Conservation (phyloP, 2,329 filamentous ascomycete species). For the Gyromitra esculenta region DNA sequence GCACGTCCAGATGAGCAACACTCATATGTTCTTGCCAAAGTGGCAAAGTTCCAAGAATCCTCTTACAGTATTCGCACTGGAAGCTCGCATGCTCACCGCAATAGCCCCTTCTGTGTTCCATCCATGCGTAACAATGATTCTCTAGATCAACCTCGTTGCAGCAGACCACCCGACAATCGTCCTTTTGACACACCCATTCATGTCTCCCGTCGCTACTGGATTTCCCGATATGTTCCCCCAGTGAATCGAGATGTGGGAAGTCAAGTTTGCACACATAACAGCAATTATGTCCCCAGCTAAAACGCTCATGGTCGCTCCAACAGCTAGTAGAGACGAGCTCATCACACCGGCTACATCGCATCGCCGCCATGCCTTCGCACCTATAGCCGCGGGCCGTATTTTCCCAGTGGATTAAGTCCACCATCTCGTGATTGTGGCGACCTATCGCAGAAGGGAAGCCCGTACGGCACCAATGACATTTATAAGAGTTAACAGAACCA, state of each 20-base stretch:
- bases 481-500: not conserved
- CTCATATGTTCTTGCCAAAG: conserved; percentile 21
- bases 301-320: conserved; percentile 12
- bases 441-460: conserved; percentile 12
- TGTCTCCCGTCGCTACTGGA: conserved; percentile 5
- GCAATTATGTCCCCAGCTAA: conserved; percentile 4
- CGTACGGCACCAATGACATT: conserved; percentile 14
- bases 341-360: conserved; percentile 19
- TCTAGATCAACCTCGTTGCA: not conserved
- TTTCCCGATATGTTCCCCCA: conserved; percentile 7
- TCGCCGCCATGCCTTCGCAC: not conserved
- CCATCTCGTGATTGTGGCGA: conserved; percentile 12
- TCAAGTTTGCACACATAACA: conserved; percentile 24
- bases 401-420: conserved; percentile 16
- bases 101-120: not conserved
- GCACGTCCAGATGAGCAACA: not conserved
- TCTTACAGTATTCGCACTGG: conserved; percentile 25
- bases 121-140: conserved; percentile 24
- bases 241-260: not conserved
- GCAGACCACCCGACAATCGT: conserved; percentile 13
- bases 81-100: conserved; percentile 24
- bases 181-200: conserved; percentile 11
- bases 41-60: conserved; percentile 22
- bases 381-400: conserved; percentile 20
- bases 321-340: not conserved